phyloP scores from a whole-genome alignment of 139 green algal species.

The Mychonastes homosphaera region DNA sequence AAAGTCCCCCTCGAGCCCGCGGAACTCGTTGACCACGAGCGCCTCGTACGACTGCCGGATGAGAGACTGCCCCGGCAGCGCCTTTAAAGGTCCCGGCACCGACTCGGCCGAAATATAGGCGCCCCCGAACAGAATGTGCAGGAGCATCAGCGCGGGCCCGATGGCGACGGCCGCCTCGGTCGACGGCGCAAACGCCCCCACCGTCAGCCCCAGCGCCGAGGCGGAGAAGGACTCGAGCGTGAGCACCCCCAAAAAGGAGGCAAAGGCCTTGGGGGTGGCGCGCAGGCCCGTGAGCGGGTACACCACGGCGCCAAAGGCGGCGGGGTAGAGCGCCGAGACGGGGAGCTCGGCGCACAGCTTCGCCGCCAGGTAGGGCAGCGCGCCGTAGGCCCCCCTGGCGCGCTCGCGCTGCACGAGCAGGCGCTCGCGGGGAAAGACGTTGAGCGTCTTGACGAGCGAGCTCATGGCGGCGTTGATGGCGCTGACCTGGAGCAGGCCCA shows the following conservation, averaged over 20 bases:
- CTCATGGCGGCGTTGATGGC: conserved; percentile 81
- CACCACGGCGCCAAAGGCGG: conserved; percentile 65
- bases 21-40: conserved; percentile 82
- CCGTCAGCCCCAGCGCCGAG: conserved; percentile 66
- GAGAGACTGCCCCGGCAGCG: conserved; percentile 58
- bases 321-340: conserved; percentile 65
- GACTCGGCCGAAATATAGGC: conserved; percentile 70
- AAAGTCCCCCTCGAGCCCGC: conserved; percentile 52
- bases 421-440: conserved; percentile 71
- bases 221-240: conserved; percentile 68
- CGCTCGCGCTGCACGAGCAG: conserved; percentile 70
- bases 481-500: conserved; percentile 79
- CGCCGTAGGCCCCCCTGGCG: conserved; percentile 34
- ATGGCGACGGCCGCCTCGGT: conserved; percentile 76
- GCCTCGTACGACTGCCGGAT: conserved; percentile 71
- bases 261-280: conserved; percentile 38
- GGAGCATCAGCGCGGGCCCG: conserved; percentile 82
- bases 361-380: conserved; percentile 29
- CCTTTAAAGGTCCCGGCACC: neutral
- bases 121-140: conserved; percentile 91
- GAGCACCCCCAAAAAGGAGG: conserved; percentile 67
- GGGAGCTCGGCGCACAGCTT: conserved; percentile 85
- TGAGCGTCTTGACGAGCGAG: conserved; percentile 77
- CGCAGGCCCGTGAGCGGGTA: conserved; percentile 77
- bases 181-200: conserved; percentile 62